Evolutionary conservation across 2,329 filamentous ascomycete genomes (phyloP).

Genomic region (Stagonosporopsis rhizophila): DNA sequence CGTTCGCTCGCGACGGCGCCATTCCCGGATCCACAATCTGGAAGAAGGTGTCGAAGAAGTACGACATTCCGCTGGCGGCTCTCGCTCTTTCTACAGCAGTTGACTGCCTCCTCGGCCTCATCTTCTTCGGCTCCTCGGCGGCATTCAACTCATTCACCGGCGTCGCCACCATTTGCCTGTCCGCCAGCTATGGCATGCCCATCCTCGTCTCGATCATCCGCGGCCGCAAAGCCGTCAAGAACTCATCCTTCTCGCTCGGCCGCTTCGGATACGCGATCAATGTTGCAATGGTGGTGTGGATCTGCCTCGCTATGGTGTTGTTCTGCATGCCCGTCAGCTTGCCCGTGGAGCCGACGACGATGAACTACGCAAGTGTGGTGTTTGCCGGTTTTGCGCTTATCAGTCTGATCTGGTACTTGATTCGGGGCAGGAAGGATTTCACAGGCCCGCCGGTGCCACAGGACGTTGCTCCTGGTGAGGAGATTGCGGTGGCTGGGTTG

Average conservation of each 20-base stretch:
- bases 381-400: constrained; percentile 51
- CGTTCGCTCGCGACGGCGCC: constrained; percentile 77
- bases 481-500: constrained; percentile 42
- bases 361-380: constrained; percentile 56
- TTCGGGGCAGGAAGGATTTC: constrained; percentile 48
- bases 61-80: constrained; percentile 75
- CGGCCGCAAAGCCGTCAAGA: constrained; percentile 68
- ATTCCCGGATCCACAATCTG: constrained; percentile 74
- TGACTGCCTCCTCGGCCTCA: constrained; percentile 74
- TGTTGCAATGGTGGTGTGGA: constrained; percentile 72
- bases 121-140: constrained; percentile 79
- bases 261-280: constrained; percentile 74
- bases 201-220: constrained; percentile 75
- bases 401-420: constrained; percentile 48
- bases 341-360: constrained; percentile 48
- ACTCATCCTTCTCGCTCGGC: constrained; percentile 73
- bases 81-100: constrained; percentile 72
- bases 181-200: constrained; percentile 76
- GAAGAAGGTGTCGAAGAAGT: constrained; percentile 68
- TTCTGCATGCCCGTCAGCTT: constrained; percentile 73
- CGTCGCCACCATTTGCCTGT: constrained; percentile 80
- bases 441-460: constrained; percentile 48
- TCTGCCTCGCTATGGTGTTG: constrained; percentile 70
- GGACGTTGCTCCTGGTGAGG: constrained; percentile 45
- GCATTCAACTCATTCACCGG: constrained; percentile 83